Evolutionary conservation across 352 stramenopile species (phyloP).

Genomic region (Pythium grandisporangium): DNA sequence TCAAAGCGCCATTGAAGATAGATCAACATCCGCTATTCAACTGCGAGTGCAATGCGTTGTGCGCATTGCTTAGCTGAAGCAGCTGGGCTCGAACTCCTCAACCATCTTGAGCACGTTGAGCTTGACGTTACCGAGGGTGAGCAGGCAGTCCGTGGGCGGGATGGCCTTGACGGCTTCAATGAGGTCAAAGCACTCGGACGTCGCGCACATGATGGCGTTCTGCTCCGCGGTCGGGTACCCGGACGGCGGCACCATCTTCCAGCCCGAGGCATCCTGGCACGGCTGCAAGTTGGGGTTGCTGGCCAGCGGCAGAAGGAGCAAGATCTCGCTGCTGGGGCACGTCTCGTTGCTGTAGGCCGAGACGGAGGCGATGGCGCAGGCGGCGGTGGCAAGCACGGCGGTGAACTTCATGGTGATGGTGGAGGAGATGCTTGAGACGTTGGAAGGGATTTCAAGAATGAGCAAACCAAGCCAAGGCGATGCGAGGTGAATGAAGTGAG

Average conservation of each 20-base stretch:
- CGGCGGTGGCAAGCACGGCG: constrained; percentile 12
- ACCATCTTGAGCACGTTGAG: constrained; percentile 39
- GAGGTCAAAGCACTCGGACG: constrained; percentile 19
- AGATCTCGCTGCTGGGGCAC: constrained; percentile 18
- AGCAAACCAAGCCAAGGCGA: not conserved
- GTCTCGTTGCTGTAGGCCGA: constrained; percentile 17
- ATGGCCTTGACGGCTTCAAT: constrained; percentile 21
- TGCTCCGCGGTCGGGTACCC: constrained; percentile 19
- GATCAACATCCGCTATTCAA: too few relatives aligned
- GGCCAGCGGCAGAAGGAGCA: constrained; percentile 20
- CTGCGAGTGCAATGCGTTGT: too few relatives aligned
- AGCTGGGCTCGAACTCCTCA: constrained; percentile 25
- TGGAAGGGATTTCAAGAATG: constrained; percentile 28
- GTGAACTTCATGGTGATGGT: constrained; percentile 29
- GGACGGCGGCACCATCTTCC: constrained; percentile 20
- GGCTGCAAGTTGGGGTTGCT: constrained; percentile 8
- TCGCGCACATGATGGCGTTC: constrained; percentile 26
- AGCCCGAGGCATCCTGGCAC: constrained; percentile 20
- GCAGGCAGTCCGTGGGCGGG: constrained; percentile 28
- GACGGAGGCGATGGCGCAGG: constrained; percentile 14
- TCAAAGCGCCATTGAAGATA: too few relatives aligned
- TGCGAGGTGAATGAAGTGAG: too few relatives aligned
- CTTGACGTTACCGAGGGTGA: constrained; percentile 23
- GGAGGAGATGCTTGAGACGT: constrained; percentile 10
- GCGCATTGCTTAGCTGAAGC: too few relatives aligned